A percentile compares a stretch with the other conserved stretches of the same genome.
phyloP scores from a whole-genome alignment of 2,329 filamentous ascomycete species.

The Clonostachys solani region DNA sequence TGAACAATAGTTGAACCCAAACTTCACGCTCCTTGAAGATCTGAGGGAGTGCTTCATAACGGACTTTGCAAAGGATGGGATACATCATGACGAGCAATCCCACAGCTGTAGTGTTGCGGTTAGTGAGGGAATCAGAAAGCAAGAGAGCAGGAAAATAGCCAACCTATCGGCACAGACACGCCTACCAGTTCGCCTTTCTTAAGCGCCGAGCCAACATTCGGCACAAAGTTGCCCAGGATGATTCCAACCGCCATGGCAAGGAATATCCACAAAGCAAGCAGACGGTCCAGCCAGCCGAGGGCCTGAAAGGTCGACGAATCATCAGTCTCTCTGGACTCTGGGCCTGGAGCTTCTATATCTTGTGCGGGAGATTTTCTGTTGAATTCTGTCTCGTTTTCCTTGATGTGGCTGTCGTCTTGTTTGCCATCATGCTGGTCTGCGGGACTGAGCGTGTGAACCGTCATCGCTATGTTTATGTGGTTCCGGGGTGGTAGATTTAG shows the following conservation, averaged over 20 bases:
- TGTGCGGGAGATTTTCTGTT: too few relatives aligned
- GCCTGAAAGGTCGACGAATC: constrained; percentile 41
- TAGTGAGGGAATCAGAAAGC: not conserved
- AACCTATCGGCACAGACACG: constrained; percentile 62
- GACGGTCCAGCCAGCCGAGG: constrained; percentile 57
- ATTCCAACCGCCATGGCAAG: constrained; percentile 75
- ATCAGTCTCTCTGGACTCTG: constrained; percentile 4
- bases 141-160: not conserved
- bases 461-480: too few relatives aligned
- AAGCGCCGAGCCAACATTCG: constrained; percentile 53
- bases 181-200: constrained; percentile 70
- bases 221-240: constrained; percentile 71
- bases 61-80: constrained; percentile 82
- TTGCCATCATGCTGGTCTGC: too few relatives aligned
- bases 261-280: constrained; percentile 69
- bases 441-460: too few relatives aligned
- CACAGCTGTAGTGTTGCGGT: constrained; percentile 48
- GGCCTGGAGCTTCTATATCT: too few relatives aligned
- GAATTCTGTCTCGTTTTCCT: too few relatives aligned
- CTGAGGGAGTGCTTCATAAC: constrained; percentile 69
- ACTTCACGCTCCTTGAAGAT: constrained; percentile 57
- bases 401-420: too few relatives aligned
- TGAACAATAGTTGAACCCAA: constrained; percentile 78
- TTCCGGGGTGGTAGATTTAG: too few relatives aligned
- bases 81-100: constrained; percentile 92